Evolutionary conservation across 345 rosid species (phyloP), one percentile per base, ranked within the genome.

Genomic region (Streptanthus diversifolius): DNA sequence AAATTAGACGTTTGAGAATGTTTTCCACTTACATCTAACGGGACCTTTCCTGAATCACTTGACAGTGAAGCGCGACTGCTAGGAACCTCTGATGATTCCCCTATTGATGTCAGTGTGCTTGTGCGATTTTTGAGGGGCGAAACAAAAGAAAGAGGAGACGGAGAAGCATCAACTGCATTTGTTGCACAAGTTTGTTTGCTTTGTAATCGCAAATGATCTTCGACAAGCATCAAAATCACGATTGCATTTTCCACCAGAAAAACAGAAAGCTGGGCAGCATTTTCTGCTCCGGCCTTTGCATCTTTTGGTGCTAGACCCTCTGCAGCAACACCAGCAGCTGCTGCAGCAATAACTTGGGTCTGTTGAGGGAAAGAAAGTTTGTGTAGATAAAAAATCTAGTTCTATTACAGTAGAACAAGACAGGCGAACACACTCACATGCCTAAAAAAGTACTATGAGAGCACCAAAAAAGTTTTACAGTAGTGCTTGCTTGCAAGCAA

Each of bases 311-410:
- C 77, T 70, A 95, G 82, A 68, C 98, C 96, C 81, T 85, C 99
- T 40, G 99, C 99, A 35, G 99, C 98, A 77, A 92, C 98, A 74
- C 98, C 98, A 84, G 96, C 99, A 79, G 99, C 97, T 19, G 98
- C 97, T 19, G 98, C 96, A 47, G 99, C 99, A 85, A 95, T 95
- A 80, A 95, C 93, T 83, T 95, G 97, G 80, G 98, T 95, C 99
- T 95, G 92, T 83, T 48, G 60, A 63, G 80, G 80, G 73, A 2
- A 60, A 75, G 72, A 80, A 70, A 71, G 48, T 55, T 61, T 66
- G 43, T 32, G 72, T 62, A 64, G 71, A 71, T 69, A 76, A 69
- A 56, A 73, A 36, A 54, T 69, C 49, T 69, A 54, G 65, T 55
- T 45, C 27, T 39, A 19, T 55, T 17, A 67, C 30, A 57, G 45